These are phyloP conservation scores for Rhodotorula toruloides DNA, from an alignment of 768 basidiomycete species.

Conservation along the genomic window DNA sequence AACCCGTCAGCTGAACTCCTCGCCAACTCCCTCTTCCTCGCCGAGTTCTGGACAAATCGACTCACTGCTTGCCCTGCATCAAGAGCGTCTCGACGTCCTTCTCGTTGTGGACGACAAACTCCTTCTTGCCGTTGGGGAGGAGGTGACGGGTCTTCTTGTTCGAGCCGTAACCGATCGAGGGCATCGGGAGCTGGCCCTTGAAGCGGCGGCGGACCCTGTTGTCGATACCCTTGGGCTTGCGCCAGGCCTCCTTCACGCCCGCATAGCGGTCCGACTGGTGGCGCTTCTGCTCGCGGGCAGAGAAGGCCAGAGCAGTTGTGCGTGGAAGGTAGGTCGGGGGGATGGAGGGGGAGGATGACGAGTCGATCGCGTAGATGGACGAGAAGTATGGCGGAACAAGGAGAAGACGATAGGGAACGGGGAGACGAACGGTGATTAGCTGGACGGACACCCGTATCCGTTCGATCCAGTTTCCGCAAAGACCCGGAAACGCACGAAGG, in stretches of 20 bases:
- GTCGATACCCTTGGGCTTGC: slow-evolving; percentile 99
- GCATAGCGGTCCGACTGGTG: slow-evolving; percentile 98
- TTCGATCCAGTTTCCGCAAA: no score
- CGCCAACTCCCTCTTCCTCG: not conserved
- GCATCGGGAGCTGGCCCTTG: slow-evolving; percentile 41
- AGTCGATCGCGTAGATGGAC: not conserved
- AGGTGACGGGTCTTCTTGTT: slow-evolving; percentile 95
- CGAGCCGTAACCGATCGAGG: slow-evolving; percentile 60
- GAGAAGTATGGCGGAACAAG: not conserved
- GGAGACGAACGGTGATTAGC: not conserved
- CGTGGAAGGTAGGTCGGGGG: no score
- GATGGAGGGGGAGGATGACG: no score
- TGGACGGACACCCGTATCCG: no score
- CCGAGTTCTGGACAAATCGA: no score
- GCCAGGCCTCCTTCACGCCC: slow-evolving; percentile 95
- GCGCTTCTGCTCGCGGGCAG: slow-evolving; percentile 51
- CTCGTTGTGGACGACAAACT: slow-evolving; percentile 88
- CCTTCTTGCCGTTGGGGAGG: slow-evolving; percentile 92
- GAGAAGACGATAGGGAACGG: not conserved
- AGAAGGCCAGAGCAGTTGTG: no score
- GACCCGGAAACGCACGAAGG: slow-evolving; percentile 54
- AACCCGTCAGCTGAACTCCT: slow-evolving; percentile 56
- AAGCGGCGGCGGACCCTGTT: slow-evolving; percentile 64
- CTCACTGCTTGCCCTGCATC: slow-evolving; percentile 26
- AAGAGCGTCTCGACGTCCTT: slow-evolving; percentile 68